phyloP scores from a whole-genome alignment of 345 rosid genomes.

The Boechera stricta region DNA sequence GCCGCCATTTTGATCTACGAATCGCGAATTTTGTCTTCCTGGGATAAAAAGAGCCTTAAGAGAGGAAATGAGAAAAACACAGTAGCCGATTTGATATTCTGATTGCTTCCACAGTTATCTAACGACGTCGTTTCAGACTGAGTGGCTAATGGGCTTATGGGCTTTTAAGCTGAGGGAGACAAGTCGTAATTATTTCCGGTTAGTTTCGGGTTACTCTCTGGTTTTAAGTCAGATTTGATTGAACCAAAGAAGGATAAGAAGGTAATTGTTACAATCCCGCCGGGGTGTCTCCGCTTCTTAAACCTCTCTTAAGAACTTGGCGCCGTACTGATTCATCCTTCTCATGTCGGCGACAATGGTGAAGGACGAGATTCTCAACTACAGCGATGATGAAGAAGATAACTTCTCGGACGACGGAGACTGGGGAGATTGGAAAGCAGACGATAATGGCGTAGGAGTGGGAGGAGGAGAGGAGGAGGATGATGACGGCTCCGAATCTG shows the following conservation, averaged over 20 bases:
- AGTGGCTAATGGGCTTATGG: constrained; percentile 7
- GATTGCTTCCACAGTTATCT: not conserved
- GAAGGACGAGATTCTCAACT: constrained; percentile 25
- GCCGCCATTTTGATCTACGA: constrained; percentile 45
- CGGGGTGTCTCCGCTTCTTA: constrained; percentile 42
- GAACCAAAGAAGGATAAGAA: constrained; percentile 31
- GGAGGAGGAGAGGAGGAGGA: constrained; percentile 37
- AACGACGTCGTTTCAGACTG: constrained; percentile 13
- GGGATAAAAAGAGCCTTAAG: not conserved
- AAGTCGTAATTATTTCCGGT: not conserved
- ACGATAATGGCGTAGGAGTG: constrained; percentile 44
- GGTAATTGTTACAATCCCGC: not conserved
- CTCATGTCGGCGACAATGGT: constrained; percentile 34
- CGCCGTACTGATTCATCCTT: constrained; percentile 16
- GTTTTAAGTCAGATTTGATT: constrained; percentile 6
- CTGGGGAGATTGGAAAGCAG: constrained; percentile 75
- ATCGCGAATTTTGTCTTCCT: constrained; percentile 13
- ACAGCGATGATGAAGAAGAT: constrained; percentile 46
- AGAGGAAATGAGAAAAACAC: constrained; percentile 11
- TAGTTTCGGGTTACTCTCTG: constrained; percentile 17
- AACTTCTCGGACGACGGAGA: constrained; percentile 47
- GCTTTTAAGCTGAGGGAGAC: not conserved
- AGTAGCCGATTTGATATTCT: constrained; percentile 12
- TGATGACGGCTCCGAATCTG: constrained; percentile 47
- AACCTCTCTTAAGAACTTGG: constrained; percentile 39